A percentile compares a stretch with the other conserved stretches of the same genome.
Evolutionary conservation across 495 filamentous ascomycete species (phyloP).

Genomic region (Parachaetomium inaequale): DNA sequence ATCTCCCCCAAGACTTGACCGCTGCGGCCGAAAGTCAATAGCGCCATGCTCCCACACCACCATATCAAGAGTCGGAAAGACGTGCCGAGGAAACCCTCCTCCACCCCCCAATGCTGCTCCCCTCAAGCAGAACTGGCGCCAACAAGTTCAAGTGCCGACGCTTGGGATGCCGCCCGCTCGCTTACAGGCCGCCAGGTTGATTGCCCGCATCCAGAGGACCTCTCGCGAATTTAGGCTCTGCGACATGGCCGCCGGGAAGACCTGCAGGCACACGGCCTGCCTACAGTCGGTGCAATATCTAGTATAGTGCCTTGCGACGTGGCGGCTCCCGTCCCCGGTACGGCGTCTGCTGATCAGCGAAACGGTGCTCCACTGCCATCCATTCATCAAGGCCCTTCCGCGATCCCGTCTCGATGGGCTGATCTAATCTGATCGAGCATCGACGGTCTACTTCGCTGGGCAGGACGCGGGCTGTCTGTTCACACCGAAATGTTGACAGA

Average conservation of each 20-base stretch:
- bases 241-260: not conserved
- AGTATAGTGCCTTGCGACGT: not conserved
- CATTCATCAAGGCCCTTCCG: not conserved
- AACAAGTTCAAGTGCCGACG: conserved; percentile 7
- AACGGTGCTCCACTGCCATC: not conserved
- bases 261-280: not conserved
- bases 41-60: not conserved
- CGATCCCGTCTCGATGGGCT: not conserved
- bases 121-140: not conserved
- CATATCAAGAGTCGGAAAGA: not conserved
- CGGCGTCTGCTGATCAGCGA: not conserved
- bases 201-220: not conserved
- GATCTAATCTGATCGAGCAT: conserved; percentile 2
- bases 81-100: not conserved
- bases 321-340: conserved; percentile 3
- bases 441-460: not conserved
- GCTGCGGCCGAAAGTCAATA: not conserved
- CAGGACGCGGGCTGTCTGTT: not conserved
- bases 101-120: not conserved
- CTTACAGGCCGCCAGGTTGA: not conserved
- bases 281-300: not conserved
- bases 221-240: conserved; percentile 13
- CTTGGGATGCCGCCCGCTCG: not conserved
- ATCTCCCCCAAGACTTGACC: not conserved
- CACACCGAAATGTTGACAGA: not conserved